A percentile compares a stretch with the other conserved stretches of the same genome.
Conservation (phyloP, 148 eudicot genomes). For the Cornus florida region DNA sequence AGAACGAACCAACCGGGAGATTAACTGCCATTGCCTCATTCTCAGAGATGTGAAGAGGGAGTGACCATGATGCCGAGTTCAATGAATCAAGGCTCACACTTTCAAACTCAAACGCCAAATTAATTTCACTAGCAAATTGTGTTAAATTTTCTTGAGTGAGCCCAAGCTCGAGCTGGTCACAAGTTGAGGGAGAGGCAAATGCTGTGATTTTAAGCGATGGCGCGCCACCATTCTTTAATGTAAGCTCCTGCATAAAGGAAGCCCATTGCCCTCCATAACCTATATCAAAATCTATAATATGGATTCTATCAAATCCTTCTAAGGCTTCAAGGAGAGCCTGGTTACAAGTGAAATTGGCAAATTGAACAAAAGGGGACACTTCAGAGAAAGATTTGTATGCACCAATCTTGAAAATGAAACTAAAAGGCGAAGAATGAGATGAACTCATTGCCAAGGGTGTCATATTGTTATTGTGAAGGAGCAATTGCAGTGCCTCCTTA, state of each 20-base stretch:
- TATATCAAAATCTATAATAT: slow-evolving; percentile 81
- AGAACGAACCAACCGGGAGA: slow-evolving; percentile 61
- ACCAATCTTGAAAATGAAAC: slow-evolving; percentile 77
- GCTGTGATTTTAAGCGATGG: slow-evolving; percentile 72
- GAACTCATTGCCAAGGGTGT: slow-evolving; percentile 24
- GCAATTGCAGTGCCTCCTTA: slow-evolving; percentile 78
- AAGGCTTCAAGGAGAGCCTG: slow-evolving; percentile 81
- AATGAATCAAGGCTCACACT: slow-evolving; percentile 61
- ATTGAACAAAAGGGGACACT: slow-evolving; percentile 76
- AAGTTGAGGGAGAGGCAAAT: slow-evolving; percentile 54
- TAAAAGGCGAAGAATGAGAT: slow-evolving; percentile 42
- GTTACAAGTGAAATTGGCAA: slow-evolving; percentile 76
- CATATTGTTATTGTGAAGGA: slow-evolving; percentile 30
- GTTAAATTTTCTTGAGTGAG: slow-evolving; percentile 71
- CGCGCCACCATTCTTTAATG: slow-evolving; percentile 50
- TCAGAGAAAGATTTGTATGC: slow-evolving; percentile 88
- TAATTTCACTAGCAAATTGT: slow-evolving; percentile 77
- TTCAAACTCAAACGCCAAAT: slow-evolving; percentile 69
- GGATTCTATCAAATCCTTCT: slow-evolving; percentile 63
- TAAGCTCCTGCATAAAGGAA: slow-evolving; percentile 90
- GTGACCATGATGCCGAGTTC: slow-evolving; percentile 38
- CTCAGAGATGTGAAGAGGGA: slow-evolving; percentile 49
- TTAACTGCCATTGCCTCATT: slow-evolving; percentile 78
- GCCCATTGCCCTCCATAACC: slow-evolving; percentile 97
- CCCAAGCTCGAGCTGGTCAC: slow-evolving; percentile 61